phyloP scores from a whole-genome alignment of 805 yeast genomes.

The Candida krabiensis region DNA sequence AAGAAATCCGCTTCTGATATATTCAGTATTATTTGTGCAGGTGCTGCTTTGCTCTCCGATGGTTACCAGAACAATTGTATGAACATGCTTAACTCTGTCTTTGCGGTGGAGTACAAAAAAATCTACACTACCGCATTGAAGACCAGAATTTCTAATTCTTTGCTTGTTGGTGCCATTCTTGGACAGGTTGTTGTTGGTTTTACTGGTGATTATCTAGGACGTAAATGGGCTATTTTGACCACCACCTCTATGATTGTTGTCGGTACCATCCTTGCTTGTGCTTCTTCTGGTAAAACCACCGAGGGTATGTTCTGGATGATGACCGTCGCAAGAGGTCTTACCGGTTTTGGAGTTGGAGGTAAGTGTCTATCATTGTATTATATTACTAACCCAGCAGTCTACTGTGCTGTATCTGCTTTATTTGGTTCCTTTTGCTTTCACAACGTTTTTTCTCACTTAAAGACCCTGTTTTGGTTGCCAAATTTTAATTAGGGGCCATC shows the following conservation, averaged over 20 bases:
- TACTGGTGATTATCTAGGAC: slow-evolving; percentile 56
- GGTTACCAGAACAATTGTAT: slow-evolving; percentile 31
- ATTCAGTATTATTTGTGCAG: slow-evolving; percentile 60
- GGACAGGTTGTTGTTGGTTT: slow-evolving; percentile 63
- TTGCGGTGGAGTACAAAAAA: slow-evolving; percentile 46
- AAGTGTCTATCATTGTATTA: slow-evolving; percentile 36
- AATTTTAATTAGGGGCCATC: no score
- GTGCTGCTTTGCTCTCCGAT: slow-evolving; percentile 74
- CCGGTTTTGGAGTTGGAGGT: slow-evolving; percentile 77
- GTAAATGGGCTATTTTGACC: slow-evolving; percentile 59
- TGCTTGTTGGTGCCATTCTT: slow-evolving; percentile 56
- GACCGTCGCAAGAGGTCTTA: slow-evolving; percentile 68
- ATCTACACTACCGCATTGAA: slow-evolving; percentile 30
- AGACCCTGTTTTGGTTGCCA: no score
- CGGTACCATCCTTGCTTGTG: slow-evolving; percentile 59
- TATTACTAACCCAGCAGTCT: no score
- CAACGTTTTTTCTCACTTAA: no score
- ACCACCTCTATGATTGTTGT: slow-evolving; percentile 58
- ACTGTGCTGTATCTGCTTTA: no score
- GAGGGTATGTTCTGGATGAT: slow-evolving; percentile 56
- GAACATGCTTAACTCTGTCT: slow-evolving; percentile 26
- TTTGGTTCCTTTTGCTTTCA: no score
- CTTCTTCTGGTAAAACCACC: slow-evolving; percentile 52
- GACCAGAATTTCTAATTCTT: slow-evolving; percentile 37
- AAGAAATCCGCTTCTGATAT: slow-evolving; percentile 36